Percentiles rank a stretch among this genome's conserved stretches.
Evolutionary conservation across 2,329 filamentous ascomycete species (phyloP).

Genomic region (Claviceps sp.): DNA sequence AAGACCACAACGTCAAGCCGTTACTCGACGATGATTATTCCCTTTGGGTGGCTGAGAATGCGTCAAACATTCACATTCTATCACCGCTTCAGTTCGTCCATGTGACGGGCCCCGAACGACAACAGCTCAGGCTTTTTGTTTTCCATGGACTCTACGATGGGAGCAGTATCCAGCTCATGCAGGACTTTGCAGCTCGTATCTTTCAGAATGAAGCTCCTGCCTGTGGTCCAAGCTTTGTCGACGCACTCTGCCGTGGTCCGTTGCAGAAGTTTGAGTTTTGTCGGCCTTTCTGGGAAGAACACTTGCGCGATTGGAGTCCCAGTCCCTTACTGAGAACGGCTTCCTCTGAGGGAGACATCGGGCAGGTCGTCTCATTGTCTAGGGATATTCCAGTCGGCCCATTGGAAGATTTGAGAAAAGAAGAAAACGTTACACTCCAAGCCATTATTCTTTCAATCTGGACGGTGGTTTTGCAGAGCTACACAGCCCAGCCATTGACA

Average conservation of each 20-base stretch:
- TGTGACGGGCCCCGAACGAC: conserved; percentile 13
- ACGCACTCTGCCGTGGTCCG: conserved; percentile 57
- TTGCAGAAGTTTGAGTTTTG: conserved; percentile 32
- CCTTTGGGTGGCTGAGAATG: conserved; percentile 43
- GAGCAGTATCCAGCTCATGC: conserved; percentile 56
- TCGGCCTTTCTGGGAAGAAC: conserved; percentile 52
- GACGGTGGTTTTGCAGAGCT: conserved; percentile 45
- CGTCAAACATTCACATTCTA: conserved; percentile 31
- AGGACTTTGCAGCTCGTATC: conserved; percentile 36
- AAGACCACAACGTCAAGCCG: conserved; percentile 17
- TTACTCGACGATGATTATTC: conserved; percentile 23
- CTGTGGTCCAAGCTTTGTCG: conserved; percentile 44
- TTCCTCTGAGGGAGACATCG: conserved; percentile 8
- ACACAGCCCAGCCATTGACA: conserved; percentile 33
- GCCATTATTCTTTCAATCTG: conserved; percentile 66
- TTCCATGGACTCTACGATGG: conserved; percentile 88
- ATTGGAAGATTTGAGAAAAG: conserved; percentile 40
- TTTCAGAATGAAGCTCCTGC: conserved; percentile 11
- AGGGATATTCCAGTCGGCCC: conserved; percentile 22
- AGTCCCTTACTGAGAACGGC: not conserved
- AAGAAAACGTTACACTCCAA: conserved; percentile 63
- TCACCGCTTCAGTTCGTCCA: conserved; percentile 40
- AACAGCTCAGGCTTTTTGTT: conserved; percentile 20
- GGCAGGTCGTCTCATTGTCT: conserved; percentile 1
- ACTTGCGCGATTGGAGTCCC: conserved; percentile 28